phyloP scores from a whole-genome alignment of 371 early-diverging fungal genomes.

The Furculomyces boomerangus region DNA sequence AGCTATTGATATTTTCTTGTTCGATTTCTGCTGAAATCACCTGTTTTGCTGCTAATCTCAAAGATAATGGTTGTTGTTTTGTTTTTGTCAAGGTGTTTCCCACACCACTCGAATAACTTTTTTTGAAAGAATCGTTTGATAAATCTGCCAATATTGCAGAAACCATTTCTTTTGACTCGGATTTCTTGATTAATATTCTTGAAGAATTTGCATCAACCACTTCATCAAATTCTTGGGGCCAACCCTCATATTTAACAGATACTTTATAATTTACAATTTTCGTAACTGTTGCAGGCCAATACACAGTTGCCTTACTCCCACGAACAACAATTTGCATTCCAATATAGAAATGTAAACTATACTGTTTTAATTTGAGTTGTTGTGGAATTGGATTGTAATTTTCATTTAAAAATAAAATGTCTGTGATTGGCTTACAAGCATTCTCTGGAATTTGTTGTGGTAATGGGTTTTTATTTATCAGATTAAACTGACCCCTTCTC shows the following conservation, averaged over 20 bases:
- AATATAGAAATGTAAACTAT: neutral
- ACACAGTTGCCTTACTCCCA: neutral
- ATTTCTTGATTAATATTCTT: neutral
- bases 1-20: slow-evolving; percentile 1
- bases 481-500: neutral
- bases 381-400: neutral
- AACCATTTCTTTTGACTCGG: neutral
- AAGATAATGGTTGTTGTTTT: slow-evolving; percentile 9
- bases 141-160: neutral
- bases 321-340: neutral
- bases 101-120: neutral
- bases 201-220: slow-evolving; percentile 1
- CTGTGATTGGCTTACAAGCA: neutral
- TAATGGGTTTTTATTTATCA: neutral
- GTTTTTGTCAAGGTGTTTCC: neutral
- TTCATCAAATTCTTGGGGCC: slow-evolving; percentile 3
- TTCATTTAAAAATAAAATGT: neutral
- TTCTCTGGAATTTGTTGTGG: too few relatives aligned
- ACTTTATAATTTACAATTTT: neutral
- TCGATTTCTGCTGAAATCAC: slow-evolving; percentile 3
- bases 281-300: neutral
- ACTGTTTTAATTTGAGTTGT: neutral
- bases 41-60: slow-evolving; percentile 16
- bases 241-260: slow-evolving; percentile 3
- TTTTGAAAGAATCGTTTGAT: neutral